Evolutionary conservation across 306 rosid species (phyloP).

Genomic region (Mimosa bimucronata): DNA sequence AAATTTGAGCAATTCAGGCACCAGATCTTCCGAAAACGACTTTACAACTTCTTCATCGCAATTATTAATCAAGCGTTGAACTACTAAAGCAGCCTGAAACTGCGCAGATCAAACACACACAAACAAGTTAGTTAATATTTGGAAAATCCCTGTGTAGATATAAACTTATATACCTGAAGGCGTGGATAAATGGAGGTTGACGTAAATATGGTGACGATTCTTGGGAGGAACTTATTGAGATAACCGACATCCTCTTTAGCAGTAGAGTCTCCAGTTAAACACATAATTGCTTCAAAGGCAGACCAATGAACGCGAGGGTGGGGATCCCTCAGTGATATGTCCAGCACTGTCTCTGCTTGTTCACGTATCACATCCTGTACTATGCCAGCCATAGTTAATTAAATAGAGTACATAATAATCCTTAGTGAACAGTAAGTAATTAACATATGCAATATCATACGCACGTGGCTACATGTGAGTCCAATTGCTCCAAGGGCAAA

Average conservation of each 20-base stretch:
- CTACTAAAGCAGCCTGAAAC: conserved; percentile 8
- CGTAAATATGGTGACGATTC: conserved; percentile 10
- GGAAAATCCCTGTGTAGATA: not conserved
- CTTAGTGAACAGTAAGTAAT: not conserved
- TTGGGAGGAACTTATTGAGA: conserved; percentile 14
- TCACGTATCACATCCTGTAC: conserved; percentile 1
- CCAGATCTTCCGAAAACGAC: not conserved
- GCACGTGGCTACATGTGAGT: not conserved
- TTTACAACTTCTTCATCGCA: conserved; percentile 5
- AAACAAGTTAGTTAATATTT: too few species aligned
- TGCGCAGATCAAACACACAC: conserved; percentile 8
- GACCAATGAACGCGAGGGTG: conserved; percentile 34
- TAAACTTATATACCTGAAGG: conserved; percentile 27
- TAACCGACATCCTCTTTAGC: not conserved
- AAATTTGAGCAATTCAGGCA: conserved; percentile 11
- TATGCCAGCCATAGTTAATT: not conserved
- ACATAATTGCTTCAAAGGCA: conserved; percentile 8
- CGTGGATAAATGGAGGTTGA: not conserved
- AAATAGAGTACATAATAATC: not conserved
- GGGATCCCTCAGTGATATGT: conserved; percentile 6
- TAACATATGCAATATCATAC: too few species aligned
- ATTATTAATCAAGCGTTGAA: conserved; percentile 19
- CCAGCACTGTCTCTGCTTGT: not conserved
- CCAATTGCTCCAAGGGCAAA: not conserved
- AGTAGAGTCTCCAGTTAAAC: not conserved